Percentiles rank a stretch among this genome's conserved stretches.
Evolutionary conservation across 1,284 basidiomycete species (phyloP).

Genomic region (Sanguinoderma infundibulare): DNA sequence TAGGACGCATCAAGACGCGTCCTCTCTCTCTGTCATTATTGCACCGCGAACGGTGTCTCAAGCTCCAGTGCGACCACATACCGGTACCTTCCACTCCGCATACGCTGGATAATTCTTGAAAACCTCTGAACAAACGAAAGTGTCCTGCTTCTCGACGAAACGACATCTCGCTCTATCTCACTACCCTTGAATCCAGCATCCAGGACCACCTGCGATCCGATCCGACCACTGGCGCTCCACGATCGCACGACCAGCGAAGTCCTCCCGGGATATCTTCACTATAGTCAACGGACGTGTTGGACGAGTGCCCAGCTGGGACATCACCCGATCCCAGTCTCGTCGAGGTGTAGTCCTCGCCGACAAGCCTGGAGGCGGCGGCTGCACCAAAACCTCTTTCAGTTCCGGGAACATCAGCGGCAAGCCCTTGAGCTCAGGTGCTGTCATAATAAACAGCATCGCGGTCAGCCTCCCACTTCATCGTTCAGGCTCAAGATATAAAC

Average conservation of each 20-base stretch:
- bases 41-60: no score
- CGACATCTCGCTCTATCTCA: no score
- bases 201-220: not conserved
- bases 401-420: conserved; percentile 1
- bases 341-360: not conserved
- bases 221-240: not conserved
- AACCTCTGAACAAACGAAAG: no score
- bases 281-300: not conserved
- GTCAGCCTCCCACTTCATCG: not conserved
- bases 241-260: not conserved
- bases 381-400: not conserved
- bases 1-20: no score
- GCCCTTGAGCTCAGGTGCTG: not conserved
- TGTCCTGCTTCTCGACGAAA: no score
- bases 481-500: not conserved
- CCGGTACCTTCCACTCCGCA: no score
- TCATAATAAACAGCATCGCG: not conserved
- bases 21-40: no score
- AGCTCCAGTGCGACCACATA: no score
- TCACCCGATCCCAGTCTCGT: not conserved
- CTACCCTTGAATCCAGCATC: not conserved
- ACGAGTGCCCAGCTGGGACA: not conserved
- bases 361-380: not conserved
- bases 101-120: no score
- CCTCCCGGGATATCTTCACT: not conserved